Evolutionary conservation across 495 filamentous ascomycete species (phyloP).

Genomic region (Daldinia grandis): DNA sequence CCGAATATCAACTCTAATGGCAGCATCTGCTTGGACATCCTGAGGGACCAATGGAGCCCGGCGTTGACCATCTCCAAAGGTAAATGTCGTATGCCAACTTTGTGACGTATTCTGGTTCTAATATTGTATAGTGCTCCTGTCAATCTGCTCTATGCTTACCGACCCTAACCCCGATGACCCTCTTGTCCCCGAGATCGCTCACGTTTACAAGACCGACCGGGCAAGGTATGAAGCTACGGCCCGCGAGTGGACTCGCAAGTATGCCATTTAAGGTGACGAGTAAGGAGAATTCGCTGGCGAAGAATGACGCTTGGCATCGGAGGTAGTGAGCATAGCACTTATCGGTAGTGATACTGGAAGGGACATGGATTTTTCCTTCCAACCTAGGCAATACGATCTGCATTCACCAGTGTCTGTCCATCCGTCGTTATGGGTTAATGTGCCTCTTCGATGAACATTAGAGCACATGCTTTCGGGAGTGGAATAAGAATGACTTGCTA

Average conservation of each 20-base stretch:
- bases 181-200: constrained; percentile 96
- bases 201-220: constrained; percentile 99
- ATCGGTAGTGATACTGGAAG: constrained; percentile 29
- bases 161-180: constrained; percentile 99
- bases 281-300: constrained; percentile 3
- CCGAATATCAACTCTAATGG: constrained; percentile 99
- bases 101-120: constrained; percentile 6
- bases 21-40: constrained; percentile 97
- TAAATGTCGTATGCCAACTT: constrained; percentile 49
- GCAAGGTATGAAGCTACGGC: constrained; percentile 95
- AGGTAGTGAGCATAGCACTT: constrained; percentile 30
- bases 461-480: constrained; percentile 27
- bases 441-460: constrained; percentile 16
- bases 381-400: constrained; percentile 43
- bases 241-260: constrained; percentile 98
- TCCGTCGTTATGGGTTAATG: constrained; percentile 43
- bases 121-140: constrained; percentile 77
- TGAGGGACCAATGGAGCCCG: constrained; percentile 99
- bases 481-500: constrained; percentile 35
- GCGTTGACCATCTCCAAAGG: constrained; percentile 99
- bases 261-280: constrained; percentile 73
- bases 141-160: constrained; percentile 99
- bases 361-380: constrained; percentile 32
- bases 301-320: constrained; percentile 15
- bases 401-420: constrained; percentile 42